Percentiles rank a stretch among this genome's conserved stretches.
These are phyloP conservation scores for Penicillium angulare DNA, from an alignment of 495 filamentous ascomycete species.

Conservation along the genomic window DNA sequence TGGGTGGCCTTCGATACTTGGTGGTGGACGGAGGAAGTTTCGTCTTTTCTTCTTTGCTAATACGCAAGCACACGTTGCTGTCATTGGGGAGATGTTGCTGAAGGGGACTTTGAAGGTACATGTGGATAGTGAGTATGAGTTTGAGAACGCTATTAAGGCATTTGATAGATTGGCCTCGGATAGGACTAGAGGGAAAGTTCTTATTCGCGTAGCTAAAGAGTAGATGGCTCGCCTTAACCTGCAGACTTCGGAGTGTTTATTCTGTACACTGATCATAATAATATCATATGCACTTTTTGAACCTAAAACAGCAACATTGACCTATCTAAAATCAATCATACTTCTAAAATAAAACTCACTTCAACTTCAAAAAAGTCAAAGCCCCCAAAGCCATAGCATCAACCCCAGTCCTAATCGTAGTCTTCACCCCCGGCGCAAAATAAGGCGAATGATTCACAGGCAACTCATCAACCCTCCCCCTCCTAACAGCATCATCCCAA, in stretches of 20 bases:
- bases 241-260: not conserved
- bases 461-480: conserved; percentile 38
- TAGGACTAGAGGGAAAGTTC: conserved; percentile 65
- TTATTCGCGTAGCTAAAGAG: conserved; percentile 52
- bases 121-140: conserved; percentile 59
- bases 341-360: not conserved
- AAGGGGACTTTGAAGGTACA: conserved; percentile 60
- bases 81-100: conserved; percentile 58
- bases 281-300: no score
- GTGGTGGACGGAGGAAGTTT: conserved; percentile 61
- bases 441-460: conserved; percentile 59
- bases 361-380: conserved; percentile 42
- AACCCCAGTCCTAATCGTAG: conserved; percentile 54
- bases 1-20: conserved; percentile 55
- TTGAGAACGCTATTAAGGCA: conserved; percentile 64
- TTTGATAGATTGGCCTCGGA: conserved; percentile 62
- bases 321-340: no score
- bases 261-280: not conserved
- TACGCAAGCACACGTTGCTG: conserved; percentile 44
- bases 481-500: conserved; percentile 49
- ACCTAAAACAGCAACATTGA: no score
- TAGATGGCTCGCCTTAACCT: not conserved
- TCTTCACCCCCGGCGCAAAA: conserved; percentile 60
- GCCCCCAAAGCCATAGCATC: conserved; percentile 57
- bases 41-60: conserved; percentile 41